phyloP scores from a whole-genome alignment of 805 yeast genomes.

The Lachancea fermentati region DNA sequence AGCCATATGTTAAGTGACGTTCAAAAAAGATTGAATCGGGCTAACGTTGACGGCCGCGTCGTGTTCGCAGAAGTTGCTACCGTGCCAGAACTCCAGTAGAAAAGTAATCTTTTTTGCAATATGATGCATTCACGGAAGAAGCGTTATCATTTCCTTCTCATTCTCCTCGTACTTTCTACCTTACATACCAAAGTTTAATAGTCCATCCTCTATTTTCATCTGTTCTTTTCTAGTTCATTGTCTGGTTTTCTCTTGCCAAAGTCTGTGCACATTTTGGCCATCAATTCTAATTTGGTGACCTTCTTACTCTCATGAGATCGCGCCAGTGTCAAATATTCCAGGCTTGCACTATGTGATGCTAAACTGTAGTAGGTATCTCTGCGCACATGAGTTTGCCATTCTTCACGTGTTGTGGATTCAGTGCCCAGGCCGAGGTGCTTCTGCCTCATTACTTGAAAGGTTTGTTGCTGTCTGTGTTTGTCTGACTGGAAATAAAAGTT shows the following conservation, averaged over 20 bases:
- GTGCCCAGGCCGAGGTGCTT: constrained; percentile 74
- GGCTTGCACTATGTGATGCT: constrained; percentile 24
- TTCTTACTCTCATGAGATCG: constrained; percentile 17
- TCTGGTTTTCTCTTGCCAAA: constrained; percentile 1
- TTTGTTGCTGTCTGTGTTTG: constrained; percentile 53
- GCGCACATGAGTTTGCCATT: constrained; percentile 54
- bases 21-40: constrained; percentile 34
- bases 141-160: too few relatives aligned
- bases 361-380: constrained; percentile 28
- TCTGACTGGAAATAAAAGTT: constrained; percentile 44
- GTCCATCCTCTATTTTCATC: too few relatives aligned
- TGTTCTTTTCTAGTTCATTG: too few relatives aligned
- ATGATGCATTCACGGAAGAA: too few relatives aligned
- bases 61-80: constrained; percentile 32
- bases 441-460: constrained; percentile 48
- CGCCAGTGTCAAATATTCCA: constrained; percentile 30
- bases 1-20: constrained; percentile 28
- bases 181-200: too few relatives aligned
- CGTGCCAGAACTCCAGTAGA: background rate
- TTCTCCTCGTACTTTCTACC: too few relatives aligned
- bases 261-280: constrained; percentile 23
- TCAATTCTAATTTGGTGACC: constrained; percentile 22
- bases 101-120: too few relatives aligned
- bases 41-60: constrained; percentile 44
- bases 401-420: constrained; percentile 61